Percentiles rank a stretch among this genome's conserved stretches.
These are phyloP conservation scores for Hemileia vastatrix DNA, from an alignment of 1,284 basidiomycete species.

Conservation along the genomic window DNA sequence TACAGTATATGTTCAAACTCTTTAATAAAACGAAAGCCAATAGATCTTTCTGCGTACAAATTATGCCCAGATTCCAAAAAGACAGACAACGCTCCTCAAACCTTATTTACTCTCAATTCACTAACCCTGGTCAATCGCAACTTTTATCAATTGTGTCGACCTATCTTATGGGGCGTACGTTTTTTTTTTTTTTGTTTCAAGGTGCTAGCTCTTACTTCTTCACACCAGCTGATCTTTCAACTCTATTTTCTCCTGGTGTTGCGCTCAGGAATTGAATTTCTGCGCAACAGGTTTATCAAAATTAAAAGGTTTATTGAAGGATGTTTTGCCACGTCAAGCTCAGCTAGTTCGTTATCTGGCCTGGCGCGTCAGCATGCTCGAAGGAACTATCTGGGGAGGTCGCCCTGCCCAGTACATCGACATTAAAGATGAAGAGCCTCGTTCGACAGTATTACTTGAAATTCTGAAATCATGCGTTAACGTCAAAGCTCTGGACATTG, in stretches of 20 bases:
- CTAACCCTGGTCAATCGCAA: slow-evolving; percentile 1
- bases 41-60: too few relatives aligned
- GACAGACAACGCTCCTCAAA: too few relatives aligned
- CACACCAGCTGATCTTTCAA: not conserved
- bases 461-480: slow-evolving; percentile 3
- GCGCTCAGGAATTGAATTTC: slow-evolving; percentile 1
- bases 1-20: too few relatives aligned
- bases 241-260: not conserved
- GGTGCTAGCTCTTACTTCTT: not conserved
- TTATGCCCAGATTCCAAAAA: too few relatives aligned
- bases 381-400: slow-evolving; percentile 1
- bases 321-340: not conserved
- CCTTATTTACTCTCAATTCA: too few relatives aligned
- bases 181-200: not conserved
- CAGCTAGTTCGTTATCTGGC: not conserved
- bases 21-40: too few relatives aligned
- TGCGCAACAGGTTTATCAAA: not conserved
- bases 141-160: slow-evolving; percentile 14
- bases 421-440: not conserved
- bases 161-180: slow-evolving; percentile 12
- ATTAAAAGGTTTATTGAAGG: not conserved
- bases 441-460: not conserved
- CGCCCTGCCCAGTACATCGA: not conserved
- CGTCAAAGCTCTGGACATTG: not conserved
- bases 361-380: not conserved